Conservation (phyloP, 2,329 filamentous ascomycete species). For the Aspergillus floridensis region DNA sequence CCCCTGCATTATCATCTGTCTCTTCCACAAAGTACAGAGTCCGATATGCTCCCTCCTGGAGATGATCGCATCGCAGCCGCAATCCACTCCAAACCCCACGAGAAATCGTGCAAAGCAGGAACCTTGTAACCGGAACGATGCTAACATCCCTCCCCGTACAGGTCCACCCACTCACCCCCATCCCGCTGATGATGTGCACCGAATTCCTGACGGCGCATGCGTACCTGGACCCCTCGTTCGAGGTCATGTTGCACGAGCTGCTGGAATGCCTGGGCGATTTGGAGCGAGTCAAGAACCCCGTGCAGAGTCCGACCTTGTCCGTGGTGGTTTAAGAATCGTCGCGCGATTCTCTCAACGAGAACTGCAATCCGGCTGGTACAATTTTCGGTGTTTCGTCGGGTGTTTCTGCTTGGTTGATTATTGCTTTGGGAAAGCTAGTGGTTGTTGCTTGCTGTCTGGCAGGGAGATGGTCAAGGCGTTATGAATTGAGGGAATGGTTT, state of each 20-base stretch:
- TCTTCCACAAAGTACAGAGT: too few species aligned
- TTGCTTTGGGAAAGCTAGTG: too few species aligned
- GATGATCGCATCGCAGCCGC: too few species aligned
- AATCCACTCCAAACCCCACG: too few species aligned
- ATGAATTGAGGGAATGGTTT: background rate
- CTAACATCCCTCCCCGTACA: background rate
- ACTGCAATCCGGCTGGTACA: too few species aligned
- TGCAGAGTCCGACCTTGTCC: constrained; percentile 11
- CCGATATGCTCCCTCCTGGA: too few species aligned
- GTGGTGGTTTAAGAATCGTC: background rate
- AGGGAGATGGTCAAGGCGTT: background rate
- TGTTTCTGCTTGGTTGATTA: too few species aligned
- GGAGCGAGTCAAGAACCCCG: constrained; percentile 18
- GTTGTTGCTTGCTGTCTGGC: too few species aligned
- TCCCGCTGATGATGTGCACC: constrained; percentile 20
- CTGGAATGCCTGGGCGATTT: constrained; percentile 18
- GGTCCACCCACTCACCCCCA: constrained; percentile 22
- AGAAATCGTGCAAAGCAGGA: too few species aligned
- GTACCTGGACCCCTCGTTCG: constrained; percentile 19
- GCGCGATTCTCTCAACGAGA: background rate
- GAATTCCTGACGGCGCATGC: constrained; percentile 19
- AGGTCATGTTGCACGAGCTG: constrained; percentile 18
- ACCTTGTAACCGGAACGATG: too few species aligned
- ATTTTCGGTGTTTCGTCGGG: too few species aligned
- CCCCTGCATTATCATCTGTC: too few species aligned